These are phyloP conservation scores for Backusella parvicylindrica DNA, from an alignment of 192 early-diverging fungal genomes.

Conservation along the genomic window DNA sequence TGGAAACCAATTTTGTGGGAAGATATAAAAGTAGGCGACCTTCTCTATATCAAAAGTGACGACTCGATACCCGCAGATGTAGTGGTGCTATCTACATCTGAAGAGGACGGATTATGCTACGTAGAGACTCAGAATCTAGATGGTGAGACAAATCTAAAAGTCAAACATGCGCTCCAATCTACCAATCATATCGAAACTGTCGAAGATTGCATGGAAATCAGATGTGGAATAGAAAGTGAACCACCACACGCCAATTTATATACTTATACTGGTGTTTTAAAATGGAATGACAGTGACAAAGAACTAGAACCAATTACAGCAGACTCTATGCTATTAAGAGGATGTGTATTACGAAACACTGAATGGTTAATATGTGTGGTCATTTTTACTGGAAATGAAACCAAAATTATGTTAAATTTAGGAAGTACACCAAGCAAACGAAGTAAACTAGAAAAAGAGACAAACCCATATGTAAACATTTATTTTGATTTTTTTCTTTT, in stretches of 20 bases:
- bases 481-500: neutral
- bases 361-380: constrained; percentile 69
- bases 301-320: constrained; percentile 47
- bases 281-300: constrained; percentile 16
- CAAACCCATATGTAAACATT: constrained; percentile 59
- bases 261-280: constrained; percentile 57
- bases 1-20: constrained; percentile 52
- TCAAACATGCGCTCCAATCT: constrained; percentile 54
- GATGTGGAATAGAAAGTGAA: constrained; percentile 54
- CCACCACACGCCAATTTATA: constrained; percentile 57
- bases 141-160: constrained; percentile 79
- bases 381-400: constrained; percentile 70
- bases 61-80: constrained; percentile 64
- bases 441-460: constrained; percentile 60
- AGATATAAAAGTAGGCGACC: constrained; percentile 59
- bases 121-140: constrained; percentile 78
- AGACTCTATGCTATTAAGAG: constrained; percentile 67
- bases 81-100: constrained; percentile 59
- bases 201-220: constrained; percentile 43
- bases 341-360: constrained; percentile 71
- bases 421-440: constrained; percentile 66
- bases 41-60: constrained; percentile 50
- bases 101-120: constrained; percentile 63
- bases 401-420: constrained; percentile 74
- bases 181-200: constrained; percentile 44